Base-by-base conservation (phyloP, 176 grass and related monocot genomes). In the Aegilops speltoides region DNA sequence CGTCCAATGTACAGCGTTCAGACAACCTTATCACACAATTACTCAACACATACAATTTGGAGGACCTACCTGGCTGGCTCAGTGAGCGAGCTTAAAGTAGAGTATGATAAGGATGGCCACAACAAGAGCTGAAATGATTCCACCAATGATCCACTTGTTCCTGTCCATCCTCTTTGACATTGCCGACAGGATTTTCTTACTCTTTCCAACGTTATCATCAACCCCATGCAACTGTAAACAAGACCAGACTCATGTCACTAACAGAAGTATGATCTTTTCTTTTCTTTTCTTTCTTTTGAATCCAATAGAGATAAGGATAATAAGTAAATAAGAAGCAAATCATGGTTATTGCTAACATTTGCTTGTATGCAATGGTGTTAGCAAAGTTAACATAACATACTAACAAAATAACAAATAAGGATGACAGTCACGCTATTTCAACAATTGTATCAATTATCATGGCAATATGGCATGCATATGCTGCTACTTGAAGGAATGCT, bases 151-250 rank as follows among this genome's bases (percentile, higher is more conserved):
- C 91, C 93, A 98, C 69, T 98, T 98, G 90, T 98, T 95, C 68
- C 91, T 91, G 82, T 98, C 93, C 88, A 98, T 98, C 91, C 96
- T 98, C 85, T 94, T 98, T 64, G 93, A 94, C 93, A 95, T 95
- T 73, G 86, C 83, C 32, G 86, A 79, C 37, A 98, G 85, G 71
- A 95, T 98, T 84, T 92, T 95, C 88, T 95, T 98, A 66, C 93
- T 98, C 91, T 98, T 98, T 36, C 93, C 88, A 78, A 98, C 28
- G 69, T 98, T 92, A 48, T 98, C 96, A 72, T 98, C 96, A 32
- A 98, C 96, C 38, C 96, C 93, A 71, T 95, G 96, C 76, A 95
- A 88, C 96, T 98, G 64, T 19, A 61, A 86, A 20, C 46, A 89
- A 77, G 1, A 73, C 20, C 25, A 25, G n/a, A 57, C 25, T 9